Base-by-base conservation (phyloP, 2,329 filamentous ascomycete species). In the Diaporthe caulivora region DNA sequence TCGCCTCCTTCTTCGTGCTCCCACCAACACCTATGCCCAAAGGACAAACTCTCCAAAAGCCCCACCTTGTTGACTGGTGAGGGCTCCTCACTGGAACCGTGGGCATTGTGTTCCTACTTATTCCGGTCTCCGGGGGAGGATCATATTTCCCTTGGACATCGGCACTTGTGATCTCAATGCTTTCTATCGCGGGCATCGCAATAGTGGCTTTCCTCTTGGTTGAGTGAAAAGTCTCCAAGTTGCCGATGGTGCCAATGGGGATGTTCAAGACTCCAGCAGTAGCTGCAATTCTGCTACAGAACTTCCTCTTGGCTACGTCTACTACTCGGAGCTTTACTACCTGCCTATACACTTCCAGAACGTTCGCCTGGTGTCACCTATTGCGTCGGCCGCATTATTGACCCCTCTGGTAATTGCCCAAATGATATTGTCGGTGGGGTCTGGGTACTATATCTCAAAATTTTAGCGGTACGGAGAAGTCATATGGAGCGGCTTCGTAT, bases 311-410 rank as follows among this genome's bases (percentile, higher is more conserved):
- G 88, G 89, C 13, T 82, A 87, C 24, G 84, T 86, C 1, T 90
- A 88, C 76, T 89, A 89, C 75, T 83, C 84, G 5, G 84, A 86
- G 71, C 81, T 90, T 3, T 90, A 89, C 78, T 90, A 87, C 75
- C 79, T 90, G 5, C 88, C 88, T 4, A 80, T 90, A 0, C 90
- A 88, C 78, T 89, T 87, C 72, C 87, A 90, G 75, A 89, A 88
- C 64, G 87, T 84, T 1, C 60, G 71, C 37, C 26, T 53, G 18
- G 51, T 58, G 3, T 47, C 58, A 15, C 47, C 42, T 11, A 40
- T 72, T 24, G 84, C 85, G 57, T 87, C 88, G 8, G 88, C 87
- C 3, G 83, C 83, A 7, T 79, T 88, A 37, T 85, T 83, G 4
- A 80, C 87, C 9, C 87, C 87, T 0, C 81, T 89, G 77, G 83